These are phyloP conservation scores for Colletotrichum graminicola DNA, from an alignment of 2,329 filamentous ascomycete species.

Conservation along the genomic window DNA sequence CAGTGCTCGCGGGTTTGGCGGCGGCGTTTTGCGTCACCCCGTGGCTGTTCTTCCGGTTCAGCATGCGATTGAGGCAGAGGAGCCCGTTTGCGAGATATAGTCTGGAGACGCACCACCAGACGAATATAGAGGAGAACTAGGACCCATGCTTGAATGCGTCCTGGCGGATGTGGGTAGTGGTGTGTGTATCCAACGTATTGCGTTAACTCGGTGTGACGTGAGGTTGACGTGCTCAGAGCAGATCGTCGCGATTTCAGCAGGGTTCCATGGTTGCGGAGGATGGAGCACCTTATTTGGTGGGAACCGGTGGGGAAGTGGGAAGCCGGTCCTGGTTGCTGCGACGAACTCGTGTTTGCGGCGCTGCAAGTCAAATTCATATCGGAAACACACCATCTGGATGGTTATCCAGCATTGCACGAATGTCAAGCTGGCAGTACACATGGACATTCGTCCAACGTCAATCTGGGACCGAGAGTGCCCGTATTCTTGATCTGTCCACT, in stretches of 20 bases:
- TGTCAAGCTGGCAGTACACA: not conserved
- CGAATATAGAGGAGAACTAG: conserved; percentile 41
- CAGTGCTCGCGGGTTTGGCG: conserved; percentile 44
- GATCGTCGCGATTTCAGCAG: conserved; percentile 35
- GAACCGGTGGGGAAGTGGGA: conserved; percentile 36
- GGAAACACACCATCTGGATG: not conserved
- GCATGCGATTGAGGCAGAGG: conserved; percentile 43
- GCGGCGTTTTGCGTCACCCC: conserved; percentile 43
- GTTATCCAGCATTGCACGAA: not conserved
- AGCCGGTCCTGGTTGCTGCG: conserved; percentile 21
- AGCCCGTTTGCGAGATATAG: conserved; percentile 47
- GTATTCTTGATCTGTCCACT: not conserved
- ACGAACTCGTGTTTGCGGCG: conserved; percentile 31
- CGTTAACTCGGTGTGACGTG: conserved; percentile 9
- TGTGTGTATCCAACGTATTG: not conserved
- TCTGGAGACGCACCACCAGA: conserved; percentile 42
- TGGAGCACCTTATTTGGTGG: conserved; percentile 40
- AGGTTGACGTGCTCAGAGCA: conserved; percentile 11
- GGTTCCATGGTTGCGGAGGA: conserved; percentile 21
- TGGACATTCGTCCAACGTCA: not conserved
- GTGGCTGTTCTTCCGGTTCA: conserved; percentile 44
- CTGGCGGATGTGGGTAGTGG: not conserved
- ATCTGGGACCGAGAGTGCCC: not conserved
- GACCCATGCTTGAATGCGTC: not conserved
- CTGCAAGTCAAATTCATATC: not conserved